Conservation (phyloP, 352 stramenopile species). For the Pythium aphanidermatum region DNA sequence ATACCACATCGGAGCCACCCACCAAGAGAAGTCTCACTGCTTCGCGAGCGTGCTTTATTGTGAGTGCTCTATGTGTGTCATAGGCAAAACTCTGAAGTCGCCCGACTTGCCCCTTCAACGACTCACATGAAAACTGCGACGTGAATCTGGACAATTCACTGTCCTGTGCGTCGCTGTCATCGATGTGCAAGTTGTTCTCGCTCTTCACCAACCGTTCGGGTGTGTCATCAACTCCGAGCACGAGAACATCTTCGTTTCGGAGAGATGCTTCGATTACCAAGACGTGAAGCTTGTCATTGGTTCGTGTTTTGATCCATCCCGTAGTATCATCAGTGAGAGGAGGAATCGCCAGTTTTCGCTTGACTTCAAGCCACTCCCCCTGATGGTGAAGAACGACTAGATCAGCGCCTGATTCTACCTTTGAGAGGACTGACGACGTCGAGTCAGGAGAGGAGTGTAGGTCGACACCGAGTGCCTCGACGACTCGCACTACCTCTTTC, state of each 20-base stretch:
- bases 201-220: constrained; percentile 24
- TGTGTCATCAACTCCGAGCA: constrained; percentile 51
- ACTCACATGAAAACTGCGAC: constrained; percentile 60
- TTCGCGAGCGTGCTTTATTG: constrained; percentile 50
- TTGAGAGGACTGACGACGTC: no score
- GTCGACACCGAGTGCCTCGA: no score
- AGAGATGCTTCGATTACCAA: constrained; percentile 7
- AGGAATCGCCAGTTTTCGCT: no score
- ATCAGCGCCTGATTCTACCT: no score
- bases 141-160: constrained; percentile 47
- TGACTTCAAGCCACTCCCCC: no score
- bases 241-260: constrained; percentile 49
- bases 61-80: constrained; percentile 49
- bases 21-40: constrained; percentile 35
- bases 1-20: constrained; percentile 6
- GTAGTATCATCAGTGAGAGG: neutral
- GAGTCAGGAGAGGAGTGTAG: no score
- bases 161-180: constrained; percentile 52
- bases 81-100: constrained; percentile 58
- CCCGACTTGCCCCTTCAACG: constrained; percentile 49
- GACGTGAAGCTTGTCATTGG: constrained; percentile 31
- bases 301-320: constrained; percentile 45
- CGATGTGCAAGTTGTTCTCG: constrained; percentile 35
- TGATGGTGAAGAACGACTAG: no score
- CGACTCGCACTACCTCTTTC: no score